phyloP scores from a whole-genome alignment of 2,329 filamentous ascomycete species.

The Diaporthe citriasiana region DNA sequence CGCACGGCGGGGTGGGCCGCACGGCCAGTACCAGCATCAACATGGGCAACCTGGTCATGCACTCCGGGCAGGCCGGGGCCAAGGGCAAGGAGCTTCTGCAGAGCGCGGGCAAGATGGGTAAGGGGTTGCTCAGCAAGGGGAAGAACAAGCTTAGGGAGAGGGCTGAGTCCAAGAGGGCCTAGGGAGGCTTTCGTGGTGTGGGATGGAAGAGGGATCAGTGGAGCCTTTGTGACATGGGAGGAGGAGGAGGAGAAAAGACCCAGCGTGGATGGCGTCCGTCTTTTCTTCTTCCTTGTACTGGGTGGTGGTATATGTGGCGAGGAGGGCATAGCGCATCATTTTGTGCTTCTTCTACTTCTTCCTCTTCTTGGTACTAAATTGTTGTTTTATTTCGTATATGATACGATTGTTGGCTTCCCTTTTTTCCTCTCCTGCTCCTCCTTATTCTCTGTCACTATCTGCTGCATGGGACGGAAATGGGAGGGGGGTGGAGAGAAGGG shows the following conservation, averaged over 20 bases:
- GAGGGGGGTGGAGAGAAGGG: no score
- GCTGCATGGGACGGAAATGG: not conserved
- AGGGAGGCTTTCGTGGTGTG: not conserved
- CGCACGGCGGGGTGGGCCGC: not conserved
- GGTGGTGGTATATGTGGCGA: not conserved
- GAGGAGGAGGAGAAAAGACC: not conserved
- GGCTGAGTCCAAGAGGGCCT: constrained; percentile 32
- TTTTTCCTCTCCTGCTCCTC: not conserved
- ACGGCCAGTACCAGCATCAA: constrained; percentile 48
- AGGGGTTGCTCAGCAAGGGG: constrained; percentile 91
- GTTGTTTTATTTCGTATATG: not conserved
- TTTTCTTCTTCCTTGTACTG: not conserved
- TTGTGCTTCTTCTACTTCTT: not conserved
- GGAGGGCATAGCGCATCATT: constrained; percentile 27
- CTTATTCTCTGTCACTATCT: not conserved
- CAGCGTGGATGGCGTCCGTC: not conserved
- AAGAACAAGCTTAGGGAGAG: constrained; percentile 82
- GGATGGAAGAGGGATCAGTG: no score
- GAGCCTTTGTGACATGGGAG: no score
- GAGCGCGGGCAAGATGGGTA: constrained; percentile 88
- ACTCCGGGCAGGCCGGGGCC: constrained; percentile 77
- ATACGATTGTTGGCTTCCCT: not conserved
- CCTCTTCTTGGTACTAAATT: no score
- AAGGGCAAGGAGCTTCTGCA: constrained; percentile 93
- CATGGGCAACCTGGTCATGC: constrained; percentile 62